Conservation (phyloP, 192 early-diverging fungal species). For the Backusella tuberculispora region DNA sequence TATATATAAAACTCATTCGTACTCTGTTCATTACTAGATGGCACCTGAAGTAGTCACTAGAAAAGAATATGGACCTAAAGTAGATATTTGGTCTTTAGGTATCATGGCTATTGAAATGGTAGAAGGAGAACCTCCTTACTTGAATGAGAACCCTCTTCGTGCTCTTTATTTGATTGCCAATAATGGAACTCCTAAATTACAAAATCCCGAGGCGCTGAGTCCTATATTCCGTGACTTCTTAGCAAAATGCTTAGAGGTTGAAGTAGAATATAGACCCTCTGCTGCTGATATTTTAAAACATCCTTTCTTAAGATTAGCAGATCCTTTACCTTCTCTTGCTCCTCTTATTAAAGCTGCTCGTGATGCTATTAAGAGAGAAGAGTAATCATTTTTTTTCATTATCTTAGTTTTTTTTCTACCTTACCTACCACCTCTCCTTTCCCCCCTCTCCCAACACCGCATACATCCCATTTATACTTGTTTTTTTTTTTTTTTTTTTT, state of each 20-base stretch:
- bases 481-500: constrained; percentile 16
- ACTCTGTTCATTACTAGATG: constrained; percentile 49
- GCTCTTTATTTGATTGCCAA: constrained; percentile 79
- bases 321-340: constrained; percentile 58
- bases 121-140: constrained; percentile 77
- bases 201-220: constrained; percentile 60
- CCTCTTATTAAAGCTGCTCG: constrained; percentile 58
- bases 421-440: neutral
- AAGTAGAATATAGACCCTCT: constrained; percentile 59
- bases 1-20: neutral
- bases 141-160: constrained; percentile 69
- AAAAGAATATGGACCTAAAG: constrained; percentile 78
- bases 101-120: constrained; percentile 83
- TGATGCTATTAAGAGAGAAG: constrained; percentile 45
- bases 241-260: constrained; percentile 58
- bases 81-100: constrained; percentile 76
- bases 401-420: neutral
- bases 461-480: neutral
- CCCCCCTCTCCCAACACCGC: neutral
- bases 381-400: neutral
- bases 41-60: constrained; percentile 87
- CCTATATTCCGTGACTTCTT: constrained; percentile 64
- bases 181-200: constrained; percentile 76
- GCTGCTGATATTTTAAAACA: constrained; percentile 62
- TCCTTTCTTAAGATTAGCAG: constrained; percentile 60